Base-by-base conservation (phyloP, 345 rosid genomes). In the Eucalyptus regnans region DNA sequence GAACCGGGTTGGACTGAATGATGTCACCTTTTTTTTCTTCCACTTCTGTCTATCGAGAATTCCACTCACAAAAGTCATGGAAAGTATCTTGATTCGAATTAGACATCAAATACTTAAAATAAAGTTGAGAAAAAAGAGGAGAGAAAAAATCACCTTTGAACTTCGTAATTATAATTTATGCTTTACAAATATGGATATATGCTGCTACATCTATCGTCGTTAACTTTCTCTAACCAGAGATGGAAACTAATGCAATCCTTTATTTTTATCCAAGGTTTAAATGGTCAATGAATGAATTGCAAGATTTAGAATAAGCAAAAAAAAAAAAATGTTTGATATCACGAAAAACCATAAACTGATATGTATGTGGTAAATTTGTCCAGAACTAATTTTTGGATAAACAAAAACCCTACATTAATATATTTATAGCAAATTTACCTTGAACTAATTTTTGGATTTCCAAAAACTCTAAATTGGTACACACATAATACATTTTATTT, bases 361-460 rank as follows among this genome's bases (percentile, higher is more conserved):
- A n/a, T n/a, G n/a, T n/a, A n/a, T n/a, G n/a, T n/a, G n/a, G 4
- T 18, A 7, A 52, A 52, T 18, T 52, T 52, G 1, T 52, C 23
- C 0, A 52, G 0, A 52, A 52, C 4, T 52, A 52, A 52, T 18
- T 52, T 52, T 44, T 44, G 4, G 9, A 52, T 52, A 52, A 17
- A 20, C 0, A 17, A 0, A 52, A 52, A 52, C 1, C 22, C 22
- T 52, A 17, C 4, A 7, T 1, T 52, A 52, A 7, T 50, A 52
- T 52, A 52, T 3, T 52, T 52, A 52, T 52, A 52, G 3, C 8
- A 17, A 52, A 52, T 52, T 52, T 7, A 7, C 1, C 4, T 52
- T 0, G 8, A 17, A 52, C 0, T 52, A 52, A 52, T 52, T 52
- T 52, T 52, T 4, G 9, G 9, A 4, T 52, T 52, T 52, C 56